Conservation (phyloP, 2,329 filamentous ascomycete genomes). For the Stemphylium vesicarium region DNA sequence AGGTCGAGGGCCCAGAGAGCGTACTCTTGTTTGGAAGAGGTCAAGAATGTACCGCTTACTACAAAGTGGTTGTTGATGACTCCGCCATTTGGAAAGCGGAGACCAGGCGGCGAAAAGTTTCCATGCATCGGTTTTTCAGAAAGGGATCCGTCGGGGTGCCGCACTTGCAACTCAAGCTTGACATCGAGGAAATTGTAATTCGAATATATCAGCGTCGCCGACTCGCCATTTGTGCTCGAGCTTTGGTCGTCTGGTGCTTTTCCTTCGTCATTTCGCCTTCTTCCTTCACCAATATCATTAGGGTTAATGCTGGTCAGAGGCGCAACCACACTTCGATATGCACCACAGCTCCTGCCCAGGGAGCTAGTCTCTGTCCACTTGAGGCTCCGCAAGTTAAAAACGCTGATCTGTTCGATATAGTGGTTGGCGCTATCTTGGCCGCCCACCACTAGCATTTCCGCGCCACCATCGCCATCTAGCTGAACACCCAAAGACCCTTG, state of each 20-base stretch:
- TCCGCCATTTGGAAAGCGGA: constrained; percentile 94
- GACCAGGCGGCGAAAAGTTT: constrained; percentile 83
- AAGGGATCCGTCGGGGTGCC: constrained; percentile 81
- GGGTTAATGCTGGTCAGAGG: constrained; percentile 74
- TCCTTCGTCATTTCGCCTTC: constrained; percentile 51
- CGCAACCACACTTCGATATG: constrained; percentile 93
- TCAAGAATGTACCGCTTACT: constrained; percentile 95
- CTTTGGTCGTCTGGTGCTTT: constrained; percentile 38
- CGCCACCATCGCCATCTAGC: constrained; percentile 87
- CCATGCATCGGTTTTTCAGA: constrained; percentile 89
- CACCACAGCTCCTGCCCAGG: constrained; percentile 90
- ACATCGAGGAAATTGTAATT: constrained; percentile 99
- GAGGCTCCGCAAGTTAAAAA: constrained; percentile 93
- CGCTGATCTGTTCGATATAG: constrained; percentile 98
- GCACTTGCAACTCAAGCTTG: constrained; percentile 90
- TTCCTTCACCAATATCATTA: constrained; percentile 69
- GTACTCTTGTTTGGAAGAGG: constrained; percentile 97
- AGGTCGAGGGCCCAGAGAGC: constrained; percentile 94
- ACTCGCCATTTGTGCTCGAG: constrained; percentile 51
- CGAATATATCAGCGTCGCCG: constrained; percentile 92
- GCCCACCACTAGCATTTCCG: constrained; percentile 96
- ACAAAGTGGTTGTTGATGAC: constrained; percentile 97
- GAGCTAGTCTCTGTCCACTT: constrained; percentile 93
- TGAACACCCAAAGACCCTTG: constrained; percentile 86
- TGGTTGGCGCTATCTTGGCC: constrained; percentile 98